Evolutionary conservation across 2,329 filamentous ascomycete genomes (phyloP).

Genomic region (Colletotrichum sp.): DNA sequence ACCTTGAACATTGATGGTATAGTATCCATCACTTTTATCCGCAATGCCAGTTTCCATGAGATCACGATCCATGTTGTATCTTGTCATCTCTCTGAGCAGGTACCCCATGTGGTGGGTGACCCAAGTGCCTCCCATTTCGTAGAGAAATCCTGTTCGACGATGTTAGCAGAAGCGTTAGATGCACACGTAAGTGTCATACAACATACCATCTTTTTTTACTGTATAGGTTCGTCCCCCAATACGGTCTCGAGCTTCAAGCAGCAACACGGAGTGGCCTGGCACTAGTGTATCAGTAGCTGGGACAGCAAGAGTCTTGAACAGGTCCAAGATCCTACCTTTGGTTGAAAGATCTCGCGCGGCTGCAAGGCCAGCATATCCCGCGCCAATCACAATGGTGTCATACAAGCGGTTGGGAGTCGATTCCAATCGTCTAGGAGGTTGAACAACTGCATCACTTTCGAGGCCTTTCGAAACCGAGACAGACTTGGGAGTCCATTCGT

Average conservation of each 20-base stretch:
- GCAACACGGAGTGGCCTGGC: constrained; percentile 30
- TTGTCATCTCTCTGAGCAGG: constrained; percentile 47
- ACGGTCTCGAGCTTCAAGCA: constrained; percentile 45
- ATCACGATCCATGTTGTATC: constrained; percentile 44
- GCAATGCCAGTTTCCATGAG: neutral
- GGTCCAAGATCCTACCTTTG: neutral
- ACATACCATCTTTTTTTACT: constrained; percentile 34
- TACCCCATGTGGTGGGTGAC: constrained; percentile 45
- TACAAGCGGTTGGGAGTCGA: constrained; percentile 5
- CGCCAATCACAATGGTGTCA: constrained; percentile 24
- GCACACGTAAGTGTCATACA: neutral
- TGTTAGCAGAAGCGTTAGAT: neutral
- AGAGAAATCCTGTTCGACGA: constrained; percentile 28
- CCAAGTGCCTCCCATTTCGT: constrained; percentile 50
- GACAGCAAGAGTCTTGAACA: neutral
- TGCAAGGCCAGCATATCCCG: constrained; percentile 25
- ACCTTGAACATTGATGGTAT: constrained; percentile 10
- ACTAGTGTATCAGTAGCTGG: neutral
- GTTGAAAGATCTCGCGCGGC: constrained; percentile 22
- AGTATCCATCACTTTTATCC: constrained; percentile 10
- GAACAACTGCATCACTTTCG: neutral
- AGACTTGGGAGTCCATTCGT: neutral
- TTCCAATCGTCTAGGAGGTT: neutral
- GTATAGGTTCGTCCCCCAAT: constrained; percentile 47
- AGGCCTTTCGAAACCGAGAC: neutral